phyloP scores from a whole-genome alignment of 169 alveolate genomes.

The Cystoisospora suis region DNA sequence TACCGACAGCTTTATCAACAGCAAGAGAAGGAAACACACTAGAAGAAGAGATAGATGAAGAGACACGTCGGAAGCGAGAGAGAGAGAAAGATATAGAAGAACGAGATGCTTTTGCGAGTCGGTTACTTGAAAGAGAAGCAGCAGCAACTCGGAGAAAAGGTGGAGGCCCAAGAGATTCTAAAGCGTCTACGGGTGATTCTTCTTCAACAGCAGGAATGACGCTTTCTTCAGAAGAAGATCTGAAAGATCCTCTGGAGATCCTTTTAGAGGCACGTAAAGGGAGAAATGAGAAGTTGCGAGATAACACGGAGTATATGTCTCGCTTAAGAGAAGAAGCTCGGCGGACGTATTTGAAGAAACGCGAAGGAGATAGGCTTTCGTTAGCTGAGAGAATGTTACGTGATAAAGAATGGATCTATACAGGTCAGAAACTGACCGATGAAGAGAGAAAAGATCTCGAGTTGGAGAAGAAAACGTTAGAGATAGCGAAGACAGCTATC shows the following conservation, averaged over 20 bases:
- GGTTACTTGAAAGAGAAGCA: not conserved
- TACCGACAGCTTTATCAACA: not conserved
- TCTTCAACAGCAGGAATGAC: not conserved
- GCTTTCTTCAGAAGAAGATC: not conserved
- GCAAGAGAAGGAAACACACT: not conserved
- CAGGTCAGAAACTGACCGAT: constrained; percentile 79
- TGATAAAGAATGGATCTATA: constrained; percentile 86
- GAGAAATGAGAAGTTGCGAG: constrained; percentile 58
- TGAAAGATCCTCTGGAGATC: constrained; percentile 7
- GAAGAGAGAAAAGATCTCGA: constrained; percentile 80
- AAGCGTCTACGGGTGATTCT: too few relatives aligned
- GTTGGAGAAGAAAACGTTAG: constrained; percentile 85
- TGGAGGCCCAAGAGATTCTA: not conserved
- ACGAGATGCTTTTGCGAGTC: not conserved
- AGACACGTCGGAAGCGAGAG: not conserved
- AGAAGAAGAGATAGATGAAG: not conserved
- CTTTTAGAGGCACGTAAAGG: constrained; percentile 60
- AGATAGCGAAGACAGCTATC: constrained; percentile 87
- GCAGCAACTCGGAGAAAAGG: not conserved
- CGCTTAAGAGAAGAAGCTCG: constrained; percentile 79
- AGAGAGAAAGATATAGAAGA: not conserved
- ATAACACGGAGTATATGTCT: constrained; percentile 51
- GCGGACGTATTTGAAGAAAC: constrained; percentile 91
- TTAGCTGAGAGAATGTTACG: constrained; percentile 91
- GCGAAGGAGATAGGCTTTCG: constrained; percentile 91